Evolutionary conservation across 805 yeast species (phyloP), one percentile per base, ranked within the genome.

Genomic region (Cyberlindnera xylosilytica): DNA sequence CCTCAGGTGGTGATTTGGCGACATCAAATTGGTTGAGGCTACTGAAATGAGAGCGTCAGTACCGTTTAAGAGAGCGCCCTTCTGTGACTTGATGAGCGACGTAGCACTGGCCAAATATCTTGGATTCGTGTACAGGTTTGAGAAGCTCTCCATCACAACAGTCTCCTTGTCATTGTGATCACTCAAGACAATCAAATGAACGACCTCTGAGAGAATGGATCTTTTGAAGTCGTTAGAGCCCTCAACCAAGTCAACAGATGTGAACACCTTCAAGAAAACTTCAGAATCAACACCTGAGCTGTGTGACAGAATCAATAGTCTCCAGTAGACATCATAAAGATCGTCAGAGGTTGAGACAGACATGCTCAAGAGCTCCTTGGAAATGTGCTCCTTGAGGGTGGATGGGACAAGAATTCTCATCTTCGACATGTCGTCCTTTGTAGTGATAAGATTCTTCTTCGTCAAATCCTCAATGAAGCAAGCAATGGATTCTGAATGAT

Each of bases 1-100:
- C 52, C 91, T 74, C 9, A 74, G 54, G 3, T 62, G 63, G 41
- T 73, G 78, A 39, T 76, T 72, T 8, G 89, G 75, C 6, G 71
- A 62, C 13, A 64, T 49, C 24, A 82, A 57, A 50, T 76, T 74
- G 4, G 56, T 53, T 1, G 70, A 45, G 13, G 69, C 47, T 4
- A 52, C 34, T 2, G 39, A 20, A 22, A 68, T 51, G 3, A 66
- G 41, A 2, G 17, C 22, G 1, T 49, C 22, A 6, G 45, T 17
- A 13, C 47, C 37, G 4, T 27, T 31, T 9, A 45, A 29, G 19
- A 29, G 28, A 9, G 17, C 26, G 6, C 47, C 40, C 8, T 32
- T 34, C 16, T 45, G 35, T 3, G 23, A 28, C 15, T 28, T 44
- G 26, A 53, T n/a, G 24, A 55, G 33, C 1, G 41, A 22, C 1